A percentile compares a stretch with the other conserved stretches of the same genome.
Conservation (phyloP, 345 rosid genomes). For the Lepidium sativum region DNA sequence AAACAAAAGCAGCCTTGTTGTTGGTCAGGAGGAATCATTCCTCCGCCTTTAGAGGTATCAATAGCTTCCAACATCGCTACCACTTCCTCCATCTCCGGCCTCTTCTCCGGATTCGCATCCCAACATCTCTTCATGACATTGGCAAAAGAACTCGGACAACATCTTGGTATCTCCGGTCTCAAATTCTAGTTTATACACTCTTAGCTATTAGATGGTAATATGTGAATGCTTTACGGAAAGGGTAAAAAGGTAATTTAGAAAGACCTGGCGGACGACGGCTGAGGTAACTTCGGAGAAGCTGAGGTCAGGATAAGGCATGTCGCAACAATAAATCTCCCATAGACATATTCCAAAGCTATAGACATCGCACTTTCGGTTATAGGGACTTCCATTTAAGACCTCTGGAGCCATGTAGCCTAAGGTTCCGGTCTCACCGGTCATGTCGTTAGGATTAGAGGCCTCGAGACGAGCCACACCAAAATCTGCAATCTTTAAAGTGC, state of each 20-base stretch:
- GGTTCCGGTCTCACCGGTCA: constrained; percentile 99
- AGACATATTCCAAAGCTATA: constrained; percentile 96
- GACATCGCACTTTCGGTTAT: constrained; percentile 92
- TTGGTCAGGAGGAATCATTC: constrained; percentile 88
- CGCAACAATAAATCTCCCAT: constrained; percentile 99
- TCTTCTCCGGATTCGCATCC: constrained; percentile 91
- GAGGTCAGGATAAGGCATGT: constrained; percentile 98
- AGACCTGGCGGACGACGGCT: constrained; percentile 94
- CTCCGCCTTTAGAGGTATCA: constrained; percentile 93
- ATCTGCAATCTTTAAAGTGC: constrained; percentile 87
- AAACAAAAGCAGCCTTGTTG: constrained; percentile 81
- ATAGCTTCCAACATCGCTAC: constrained; percentile 79
- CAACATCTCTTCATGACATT: constrained; percentile 96
- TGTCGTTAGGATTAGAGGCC: constrained; percentile 95
- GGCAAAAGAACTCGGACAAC: constrained; percentile 83
- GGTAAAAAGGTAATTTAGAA: not conserved
- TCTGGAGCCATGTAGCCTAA: constrained; percentile 99
- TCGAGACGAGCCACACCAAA: constrained; percentile 97
- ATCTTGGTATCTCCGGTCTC: constrained; percentile 96
- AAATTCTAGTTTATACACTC: constrained; percentile 39
- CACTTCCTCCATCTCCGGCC: constrained; percentile 95
- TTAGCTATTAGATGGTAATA: not conserved
- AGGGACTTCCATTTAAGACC: constrained; percentile 90
- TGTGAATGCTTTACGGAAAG: not conserved
- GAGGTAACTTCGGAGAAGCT: constrained; percentile 97